A percentile compares a stretch with the other conserved stretches of the same genome.
Evolutionary conservation across 345 rosid species (phyloP).

Genomic region (Pelargonium nanum): DNA sequence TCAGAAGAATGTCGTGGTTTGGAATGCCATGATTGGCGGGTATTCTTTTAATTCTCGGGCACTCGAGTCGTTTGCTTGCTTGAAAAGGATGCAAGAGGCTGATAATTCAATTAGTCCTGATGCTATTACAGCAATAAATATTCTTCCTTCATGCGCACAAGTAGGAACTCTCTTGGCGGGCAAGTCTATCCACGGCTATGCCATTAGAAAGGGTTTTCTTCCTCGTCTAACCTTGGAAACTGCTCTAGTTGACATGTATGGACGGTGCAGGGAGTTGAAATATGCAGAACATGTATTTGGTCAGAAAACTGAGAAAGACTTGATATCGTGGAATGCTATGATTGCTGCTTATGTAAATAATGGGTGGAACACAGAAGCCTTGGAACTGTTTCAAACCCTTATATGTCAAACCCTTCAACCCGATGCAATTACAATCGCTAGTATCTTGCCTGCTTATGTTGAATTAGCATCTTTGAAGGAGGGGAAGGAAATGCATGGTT

Average conservation of each 20-base stretch:
- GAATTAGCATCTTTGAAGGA: constrained; percentile 39
- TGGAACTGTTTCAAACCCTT: constrained; percentile 39
- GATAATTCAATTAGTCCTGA: constrained; percentile 36
- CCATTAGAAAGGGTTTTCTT: constrained; percentile 46
- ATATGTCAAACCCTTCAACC: constrained; percentile 26
- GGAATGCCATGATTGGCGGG: constrained; percentile 69
- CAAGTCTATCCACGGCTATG: constrained; percentile 52
- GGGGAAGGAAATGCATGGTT: constrained; percentile 51
- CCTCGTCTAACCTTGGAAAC: constrained; percentile 60
- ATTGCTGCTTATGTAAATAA: constrained; percentile 53
- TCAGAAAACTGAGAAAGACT: constrained; percentile 35
- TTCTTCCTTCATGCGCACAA: constrained; percentile 53
- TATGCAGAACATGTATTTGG: constrained; percentile 37
- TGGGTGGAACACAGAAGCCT: constrained; percentile 34
- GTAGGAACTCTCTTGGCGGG: constrained; percentile 31
- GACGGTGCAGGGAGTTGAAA: constrained; percentile 31
- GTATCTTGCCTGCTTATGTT: constrained; percentile 57
- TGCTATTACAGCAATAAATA: constrained; percentile 47
- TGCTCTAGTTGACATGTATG: constrained; percentile 62
- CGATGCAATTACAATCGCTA: constrained; percentile 52
- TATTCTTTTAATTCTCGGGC: constrained; percentile 31
- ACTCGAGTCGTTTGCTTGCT: constrained; percentile 35
- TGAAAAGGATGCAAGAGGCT: constrained; percentile 40
- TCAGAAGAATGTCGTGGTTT: constrained; percentile 40
- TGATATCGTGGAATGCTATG: constrained; percentile 63